Conservation (phyloP, 768 basidiomycete species). For the Xerocomellus amylosporus region DNA sequence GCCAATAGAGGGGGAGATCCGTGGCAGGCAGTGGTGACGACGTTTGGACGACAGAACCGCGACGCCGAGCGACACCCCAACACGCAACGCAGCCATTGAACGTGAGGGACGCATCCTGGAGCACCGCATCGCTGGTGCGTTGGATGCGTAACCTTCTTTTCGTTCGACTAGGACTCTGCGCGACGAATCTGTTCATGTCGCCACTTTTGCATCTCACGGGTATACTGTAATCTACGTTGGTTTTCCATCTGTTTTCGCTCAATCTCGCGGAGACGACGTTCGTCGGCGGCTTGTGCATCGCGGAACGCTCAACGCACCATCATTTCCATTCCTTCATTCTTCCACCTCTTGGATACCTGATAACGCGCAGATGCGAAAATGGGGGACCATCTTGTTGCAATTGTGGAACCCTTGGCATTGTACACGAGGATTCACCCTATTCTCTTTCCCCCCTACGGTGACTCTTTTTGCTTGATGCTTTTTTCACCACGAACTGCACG, state of each 20-base stretch:
- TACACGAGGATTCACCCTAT: slow-evolving; percentile 19
- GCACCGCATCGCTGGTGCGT: slow-evolving; percentile 46
- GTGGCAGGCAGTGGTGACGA: too few relatives aligned
- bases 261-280: slow-evolving; percentile 41
- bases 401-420: not conserved
- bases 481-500: slow-evolving; percentile 3
- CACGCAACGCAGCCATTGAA: slow-evolving; percentile 60
- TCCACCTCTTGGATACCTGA: not conserved
- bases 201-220: slow-evolving; percentile 52
- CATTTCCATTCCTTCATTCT: not conserved
- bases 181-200: slow-evolving; percentile 46
- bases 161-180: slow-evolving; percentile 44
- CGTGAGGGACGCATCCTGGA: slow-evolving; percentile 39
- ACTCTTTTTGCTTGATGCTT: not conserved
- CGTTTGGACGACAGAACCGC: too few relatives aligned
- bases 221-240: slow-evolving; percentile 49
- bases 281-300: slow-evolving; percentile 46
- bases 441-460: not conserved
- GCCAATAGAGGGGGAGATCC: too few relatives aligned
- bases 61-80: too few relatives aligned
- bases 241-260: slow-evolving; percentile 45
- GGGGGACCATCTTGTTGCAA: not conserved
- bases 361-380: not conserved
- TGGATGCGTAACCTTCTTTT: slow-evolving; percentile 45
- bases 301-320: not conserved